Base-by-base conservation (phyloP, 192 early-diverging fungal genomes). In the Linnemannia elongata region DNA sequence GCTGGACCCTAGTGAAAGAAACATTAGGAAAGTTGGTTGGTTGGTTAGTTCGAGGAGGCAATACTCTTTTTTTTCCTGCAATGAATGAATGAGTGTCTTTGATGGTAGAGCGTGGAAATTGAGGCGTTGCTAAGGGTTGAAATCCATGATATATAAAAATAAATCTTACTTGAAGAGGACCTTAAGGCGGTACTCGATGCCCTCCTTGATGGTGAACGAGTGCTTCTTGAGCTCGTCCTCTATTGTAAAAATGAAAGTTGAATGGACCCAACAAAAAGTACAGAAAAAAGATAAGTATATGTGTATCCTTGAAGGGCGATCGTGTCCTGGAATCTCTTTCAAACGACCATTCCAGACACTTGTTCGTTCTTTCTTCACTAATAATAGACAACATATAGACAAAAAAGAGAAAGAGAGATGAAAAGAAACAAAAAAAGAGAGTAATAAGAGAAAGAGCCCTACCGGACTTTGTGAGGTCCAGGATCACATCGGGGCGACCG, bases 121-220 rank as follows among this genome's bases (percentile, higher is more conserved):
- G 74, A 20, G 47, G 54, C 13, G 15, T 7, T 36, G 63, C 13
- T 0, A 69, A 15, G 8, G n/a, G 44, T 22, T 17, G 24, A 27
- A 4, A 33, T 57, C 17, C 33, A 39, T 0, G 76, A 52, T 52
- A 22, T 20, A 52, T 22, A 52, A 52, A 52, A 52, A 22, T 1
- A 22, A 52, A 20, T 52, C 85, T 77, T 89, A 94, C 94, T 90
- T 95, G 92, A 99, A 99, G 74, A 91, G 91, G 80, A 99, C 95
- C 92, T 97, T 97, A 89, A 98, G 93, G 69, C 95, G 91, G 92
- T 98, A 99, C 75, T 96, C 96, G 49, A 95, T 93, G 78, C 98
- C 98, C 89, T 98, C 98, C 92, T 99, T 99, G 92, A 99, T 99
- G 22, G 93, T 93, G 82, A 99, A 94, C 8, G 93, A 91, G 49